Evolutionary conservation across 257 asterid genomes (phyloP), one percentile per base, ranked within the genome.

Genomic region (Capsicum pubescens): DNA sequence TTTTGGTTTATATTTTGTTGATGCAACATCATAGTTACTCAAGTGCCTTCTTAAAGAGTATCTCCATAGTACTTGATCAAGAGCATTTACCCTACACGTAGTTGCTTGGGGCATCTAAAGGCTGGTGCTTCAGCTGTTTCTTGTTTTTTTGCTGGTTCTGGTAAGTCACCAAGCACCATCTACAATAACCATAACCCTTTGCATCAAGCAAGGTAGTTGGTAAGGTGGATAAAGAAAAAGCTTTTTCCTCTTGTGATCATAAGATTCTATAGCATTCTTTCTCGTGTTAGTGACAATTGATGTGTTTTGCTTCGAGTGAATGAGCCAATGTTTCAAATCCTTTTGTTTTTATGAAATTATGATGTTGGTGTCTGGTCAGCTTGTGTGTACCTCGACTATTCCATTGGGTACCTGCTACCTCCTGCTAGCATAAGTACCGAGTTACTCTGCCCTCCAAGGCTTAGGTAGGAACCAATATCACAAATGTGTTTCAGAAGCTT

Each of bases 401-500:
- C 26, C 77, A 68, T 21, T 0, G 13, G 19, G 76, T 14, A 67
- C 76, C 52, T 67, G 76, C 69, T 14, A 5, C 69, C 21, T 36
- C 21, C 76, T 6, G 12, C 50, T 50, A 67, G 21, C 50, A 35
- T 16, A 42, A 36, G 76, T 36, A 36, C 21, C 8, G n/a, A 56
- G 61, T 56, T 14, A 56, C 61, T 15, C 61, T 56, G 19, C 61
- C 19, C 52, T 8, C 77, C 26, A 39, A 15, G 46, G 77, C 3
- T 39, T 68, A 14, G 50, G 76, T 52, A 36, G 13, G 52, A 68
- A 35, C 52, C 26, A 0, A 19, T 36, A 44, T 70, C 79, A 16
- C 79, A 70, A 46, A 71, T 46, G n/a, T 71, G 58, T 72, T 19
- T 72, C 80, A 72, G n/a, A n/a, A 48, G 80, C 44, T 72, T 48